Conservation (phyloP, 495 filamentous ascomycete species). For the Astrothelium macrocarpum region DNA sequence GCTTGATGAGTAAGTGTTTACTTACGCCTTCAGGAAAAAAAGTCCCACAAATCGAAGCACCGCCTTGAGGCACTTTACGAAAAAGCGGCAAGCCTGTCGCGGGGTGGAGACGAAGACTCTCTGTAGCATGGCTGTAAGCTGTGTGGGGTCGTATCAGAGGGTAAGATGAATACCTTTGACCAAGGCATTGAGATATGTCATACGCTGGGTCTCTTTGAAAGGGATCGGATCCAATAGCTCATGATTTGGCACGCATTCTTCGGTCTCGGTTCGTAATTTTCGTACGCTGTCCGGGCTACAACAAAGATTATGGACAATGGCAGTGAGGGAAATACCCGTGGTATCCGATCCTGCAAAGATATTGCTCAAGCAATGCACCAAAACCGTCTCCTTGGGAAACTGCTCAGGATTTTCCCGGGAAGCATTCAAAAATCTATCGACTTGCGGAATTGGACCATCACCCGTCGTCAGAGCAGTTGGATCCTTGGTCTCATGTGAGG, state of each 20-base stretch:
- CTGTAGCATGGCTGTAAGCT: constrained; percentile 12
- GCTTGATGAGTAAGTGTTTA: background rate
- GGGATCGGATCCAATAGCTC: constrained; percentile 12
- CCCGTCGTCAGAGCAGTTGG: background rate
- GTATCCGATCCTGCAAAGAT: constrained; percentile 10
- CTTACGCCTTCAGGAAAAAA: constrained; percentile 32
- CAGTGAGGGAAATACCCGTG: constrained; percentile 3
- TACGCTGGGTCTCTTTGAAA: constrained; percentile 43
- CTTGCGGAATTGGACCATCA: background rate
- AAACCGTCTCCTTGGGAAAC: background rate
- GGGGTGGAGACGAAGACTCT: constrained; percentile 37
- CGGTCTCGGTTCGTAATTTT: constrained; percentile 7
- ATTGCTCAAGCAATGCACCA: background rate
- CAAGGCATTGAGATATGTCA: constrained; percentile 41
- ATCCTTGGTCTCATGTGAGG: background rate
- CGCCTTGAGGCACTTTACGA: constrained; percentile 36
- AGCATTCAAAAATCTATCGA: background rate
- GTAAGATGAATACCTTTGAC: constrained; percentile 28
- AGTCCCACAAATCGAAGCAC: constrained; percentile 29
- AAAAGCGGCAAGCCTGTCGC: constrained; percentile 34
- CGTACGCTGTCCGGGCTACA: background rate
- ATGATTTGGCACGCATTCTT: background rate
- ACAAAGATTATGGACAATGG: constrained; percentile 1
- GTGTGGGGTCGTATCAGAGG: too few species aligned
- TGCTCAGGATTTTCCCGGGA: background rate